A percentile compares a stretch with the other conserved stretches of the same genome.
These are phyloP conservation scores for Dactylella cylindrospora DNA, from an alignment of 2,329 filamentous ascomycete species.

Conservation along the genomic window DNA sequence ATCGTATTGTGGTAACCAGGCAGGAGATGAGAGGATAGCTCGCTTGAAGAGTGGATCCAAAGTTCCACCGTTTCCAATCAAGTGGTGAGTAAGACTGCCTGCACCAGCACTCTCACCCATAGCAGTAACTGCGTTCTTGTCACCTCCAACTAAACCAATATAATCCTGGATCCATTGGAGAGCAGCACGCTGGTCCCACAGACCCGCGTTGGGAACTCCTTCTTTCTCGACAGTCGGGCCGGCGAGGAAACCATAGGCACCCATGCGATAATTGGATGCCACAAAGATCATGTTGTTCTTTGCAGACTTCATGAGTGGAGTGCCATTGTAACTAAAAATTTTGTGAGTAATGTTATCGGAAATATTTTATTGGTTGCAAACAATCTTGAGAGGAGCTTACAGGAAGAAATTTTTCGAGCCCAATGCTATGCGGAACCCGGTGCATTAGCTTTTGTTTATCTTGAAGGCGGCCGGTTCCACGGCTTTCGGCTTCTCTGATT, in stretches of 20 bases:
- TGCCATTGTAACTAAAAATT: constrained; percentile 43
- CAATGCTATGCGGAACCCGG: constrained; percentile 25
- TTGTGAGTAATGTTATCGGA: background rate
- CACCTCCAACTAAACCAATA: constrained; percentile 56
- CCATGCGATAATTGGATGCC: constrained; percentile 57
- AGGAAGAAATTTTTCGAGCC: constrained; percentile 47
- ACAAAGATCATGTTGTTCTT: constrained; percentile 55
- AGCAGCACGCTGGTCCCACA: constrained; percentile 55
- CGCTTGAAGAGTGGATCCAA: constrained; percentile 55
- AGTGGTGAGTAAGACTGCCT: constrained; percentile 58
- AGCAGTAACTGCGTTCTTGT: constrained; percentile 55
- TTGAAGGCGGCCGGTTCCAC: background rate
- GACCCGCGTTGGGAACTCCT: constrained; percentile 55
- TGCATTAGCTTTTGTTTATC: background rate
- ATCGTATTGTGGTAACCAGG: constrained; percentile 46
- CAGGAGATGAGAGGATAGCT: constrained; percentile 51
- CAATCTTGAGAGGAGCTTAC: constrained; percentile 3
- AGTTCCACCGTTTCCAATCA: constrained; percentile 55
- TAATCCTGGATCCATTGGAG: constrained; percentile 58
- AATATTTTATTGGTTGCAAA: background rate
- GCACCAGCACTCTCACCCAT: constrained; percentile 60
- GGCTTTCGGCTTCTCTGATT: background rate
- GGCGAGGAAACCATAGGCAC: constrained; percentile 57
- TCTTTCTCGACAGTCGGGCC: constrained; percentile 55
- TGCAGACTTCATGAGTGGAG: constrained; percentile 47